Conservation (phyloP, 345 rosid species). For the Eucalyptus polybractea region DNA sequence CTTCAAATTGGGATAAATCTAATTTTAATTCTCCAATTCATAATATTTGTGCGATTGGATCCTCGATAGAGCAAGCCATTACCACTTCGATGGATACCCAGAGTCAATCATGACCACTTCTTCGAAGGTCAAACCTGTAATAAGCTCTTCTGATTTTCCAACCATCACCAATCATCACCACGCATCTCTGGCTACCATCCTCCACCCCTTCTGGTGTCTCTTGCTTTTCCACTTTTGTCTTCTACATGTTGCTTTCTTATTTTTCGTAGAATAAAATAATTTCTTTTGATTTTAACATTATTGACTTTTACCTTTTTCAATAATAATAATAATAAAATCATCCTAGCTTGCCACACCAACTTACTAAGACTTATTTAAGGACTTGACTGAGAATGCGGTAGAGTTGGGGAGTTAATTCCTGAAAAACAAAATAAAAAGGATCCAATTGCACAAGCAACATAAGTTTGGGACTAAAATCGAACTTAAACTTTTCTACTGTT, state of each 20-base stretch:
- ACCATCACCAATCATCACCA: too few relatives aligned
- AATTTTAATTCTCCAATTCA: not conserved
- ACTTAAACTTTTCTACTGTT: not conserved
- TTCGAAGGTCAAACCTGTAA: not conserved
- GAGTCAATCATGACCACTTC: too few relatives aligned
- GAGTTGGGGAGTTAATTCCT: not conserved
- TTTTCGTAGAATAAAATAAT: too few relatives aligned
- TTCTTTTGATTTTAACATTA: too few relatives aligned
- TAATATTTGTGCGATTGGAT: too few relatives aligned
- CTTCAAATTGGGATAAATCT: too few relatives aligned
- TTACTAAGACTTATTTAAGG: not conserved
- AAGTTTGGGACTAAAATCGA: not conserved
- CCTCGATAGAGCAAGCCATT: not conserved
- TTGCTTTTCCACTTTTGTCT: too few relatives aligned
- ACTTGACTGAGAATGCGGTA: not conserved
- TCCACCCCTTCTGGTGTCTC: too few relatives aligned
- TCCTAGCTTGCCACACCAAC: not conserved
- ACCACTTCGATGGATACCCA: not conserved
- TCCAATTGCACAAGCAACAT: not conserved
- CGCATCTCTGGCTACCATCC: accelerated
- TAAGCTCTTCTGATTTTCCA: too few relatives aligned
- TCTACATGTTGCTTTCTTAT: not conserved
- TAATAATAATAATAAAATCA: not conserved
- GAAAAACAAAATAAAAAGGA: not conserved
- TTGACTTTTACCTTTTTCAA: not conserved